These are phyloP conservation scores for Rhodotorula babjevae DNA, from an alignment of 768 basidiomycete genomes.

Conservation along the genomic window DNA sequence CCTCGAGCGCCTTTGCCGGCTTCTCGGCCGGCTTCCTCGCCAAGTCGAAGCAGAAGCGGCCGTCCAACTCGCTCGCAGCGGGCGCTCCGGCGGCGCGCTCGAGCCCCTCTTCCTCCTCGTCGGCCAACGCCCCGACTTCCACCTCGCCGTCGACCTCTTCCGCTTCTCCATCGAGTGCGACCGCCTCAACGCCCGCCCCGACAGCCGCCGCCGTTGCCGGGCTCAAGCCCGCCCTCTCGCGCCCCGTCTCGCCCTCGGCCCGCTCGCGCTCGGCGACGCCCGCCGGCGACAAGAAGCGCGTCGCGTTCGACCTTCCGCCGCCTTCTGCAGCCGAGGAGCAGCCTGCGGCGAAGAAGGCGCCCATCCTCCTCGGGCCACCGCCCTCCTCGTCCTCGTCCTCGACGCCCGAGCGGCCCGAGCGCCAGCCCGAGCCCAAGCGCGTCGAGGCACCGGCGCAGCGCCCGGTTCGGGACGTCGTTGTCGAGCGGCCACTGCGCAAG, in stretches of 20 bases:
- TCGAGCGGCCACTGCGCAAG: slow-evolving; percentile 29
- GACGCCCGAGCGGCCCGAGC: too few species aligned
- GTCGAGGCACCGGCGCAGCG: slow-evolving; percentile 1
- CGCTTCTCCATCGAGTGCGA: too few species aligned
- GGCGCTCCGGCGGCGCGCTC: too few species aligned
- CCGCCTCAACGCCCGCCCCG: background rate
- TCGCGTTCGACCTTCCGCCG: slow-evolving; percentile 26
- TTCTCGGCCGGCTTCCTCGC: slow-evolving; percentile 32
- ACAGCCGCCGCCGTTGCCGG: background rate
- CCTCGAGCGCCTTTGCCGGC: slow-evolving; percentile 5
- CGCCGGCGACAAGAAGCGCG: slow-evolving; percentile 14
- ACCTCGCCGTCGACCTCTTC: too few species aligned
- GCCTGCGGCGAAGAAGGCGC: slow-evolving; percentile 3
- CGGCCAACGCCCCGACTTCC: too few species aligned
- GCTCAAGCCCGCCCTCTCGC: slow-evolving; percentile 26
- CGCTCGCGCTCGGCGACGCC: background rate
- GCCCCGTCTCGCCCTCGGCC: slow-evolving; percentile 9
- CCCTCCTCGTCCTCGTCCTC: background rate
- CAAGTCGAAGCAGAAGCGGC: slow-evolving; percentile 30
- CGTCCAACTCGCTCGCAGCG: slow-evolving; percentile 20
- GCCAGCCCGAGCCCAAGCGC: too few species aligned
- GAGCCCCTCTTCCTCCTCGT: too few species aligned
- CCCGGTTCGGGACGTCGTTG: slow-evolving; percentile 30
- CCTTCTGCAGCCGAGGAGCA: background rate
- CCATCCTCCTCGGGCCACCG: slow-evolving; percentile 29